Evolutionary conservation across 2,329 filamentous ascomycete genomes (phyloP), one percentile per base, ranked within the genome.

Genomic region (Raffaelea ambrosiae): DNA sequence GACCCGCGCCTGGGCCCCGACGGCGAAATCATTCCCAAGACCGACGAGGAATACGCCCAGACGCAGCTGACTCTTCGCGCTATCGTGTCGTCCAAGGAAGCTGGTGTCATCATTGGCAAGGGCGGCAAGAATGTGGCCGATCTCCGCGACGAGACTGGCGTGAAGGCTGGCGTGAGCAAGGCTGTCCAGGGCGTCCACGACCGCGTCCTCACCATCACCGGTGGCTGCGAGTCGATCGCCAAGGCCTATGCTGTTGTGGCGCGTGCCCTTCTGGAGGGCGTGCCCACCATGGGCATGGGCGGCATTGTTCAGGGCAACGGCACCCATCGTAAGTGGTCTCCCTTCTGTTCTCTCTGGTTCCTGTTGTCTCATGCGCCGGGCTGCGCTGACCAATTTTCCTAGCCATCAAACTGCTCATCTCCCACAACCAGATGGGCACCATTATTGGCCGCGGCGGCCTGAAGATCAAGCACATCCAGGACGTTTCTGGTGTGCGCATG

Each of bases 381-480:
- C 14, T n/a, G 5, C 14, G n/a, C 13, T 31, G 7, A 18, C 13
- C n/a, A 16, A 44, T 4, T 4, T 3, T 11, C 14, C 20, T 57
- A 98, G 93, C 93, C 52, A 87, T 98, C 66, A 95, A 95, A 63
- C 83, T 98, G 29, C 84, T 98, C 64, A 97, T 98, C 67, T 98
- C 93, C 31, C 91, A 98, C 74, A 97, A 97, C 67, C 93, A 98
- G 71, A 98, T 98, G 93, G 93, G 93, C 53, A 98, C 93, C 60
- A 96, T 98, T 71, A 98, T 98, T 63, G 93, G 93, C 60, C 83
- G 89, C 56, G 87, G 94, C 66, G 93, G 93, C 51, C 77, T 96
- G 57, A 98, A 97, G 76, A 98, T 98, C 76, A 98, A 98, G 78
- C 88, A 96, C 66, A 98, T 98, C 58, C 93, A 98, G 66, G 93